Evolutionary conservation across 495 filamentous ascomycete genomes (phyloP).

Genomic region (Aspergillus diversus): DNA sequence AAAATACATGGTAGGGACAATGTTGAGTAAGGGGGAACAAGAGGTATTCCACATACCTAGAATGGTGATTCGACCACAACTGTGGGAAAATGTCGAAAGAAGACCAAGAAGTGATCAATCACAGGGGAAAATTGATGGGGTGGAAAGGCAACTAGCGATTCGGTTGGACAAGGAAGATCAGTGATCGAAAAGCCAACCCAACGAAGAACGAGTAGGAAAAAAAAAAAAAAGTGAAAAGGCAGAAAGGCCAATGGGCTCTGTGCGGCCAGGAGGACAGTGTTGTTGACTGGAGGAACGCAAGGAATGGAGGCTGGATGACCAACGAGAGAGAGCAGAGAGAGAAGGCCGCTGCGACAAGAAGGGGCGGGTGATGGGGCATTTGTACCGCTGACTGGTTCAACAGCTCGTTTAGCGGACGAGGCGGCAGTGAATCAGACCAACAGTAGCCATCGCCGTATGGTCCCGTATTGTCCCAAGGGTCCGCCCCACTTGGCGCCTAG

Average conservation of each 20-base stretch:
- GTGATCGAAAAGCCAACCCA: conserved; percentile 26
- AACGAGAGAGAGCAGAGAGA: conserved; percentile 53
- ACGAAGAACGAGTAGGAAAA: conserved; percentile 29
- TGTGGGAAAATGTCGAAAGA: conserved; percentile 25
- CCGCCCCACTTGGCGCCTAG: conserved; percentile 22
- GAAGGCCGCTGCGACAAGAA: conserved; percentile 44
- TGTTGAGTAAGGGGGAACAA: conserved; percentile 13
- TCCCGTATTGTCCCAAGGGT: conserved; percentile 26
- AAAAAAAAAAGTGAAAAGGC: conserved; percentile 25
- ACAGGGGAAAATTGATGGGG: conserved; percentile 27
- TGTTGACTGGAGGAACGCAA: conserved; percentile 33
- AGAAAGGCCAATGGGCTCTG: conserved; percentile 32
- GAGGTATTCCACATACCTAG: conserved; percentile 29
- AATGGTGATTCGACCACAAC: conserved; percentile 33
- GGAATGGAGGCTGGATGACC: conserved; percentile 44
- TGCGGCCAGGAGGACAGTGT: conserved; percentile 31
- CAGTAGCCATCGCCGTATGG: conserved; percentile 18
- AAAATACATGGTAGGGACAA: conserved; percentile 21
- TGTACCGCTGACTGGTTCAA: conserved; percentile 42
- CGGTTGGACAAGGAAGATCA: conserved; percentile 29
- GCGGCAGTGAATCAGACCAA: conserved; percentile 26
- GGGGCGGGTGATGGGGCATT: conserved; percentile 53
- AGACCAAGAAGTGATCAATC: conserved; percentile 27
- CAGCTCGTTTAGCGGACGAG: conserved; percentile 25
- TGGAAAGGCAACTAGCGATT: conserved; percentile 24